These are phyloP conservation scores for Sequoiadendron giganteum DNA, from an alignment of 75 land plant species.

Conservation along the genomic window DNA sequence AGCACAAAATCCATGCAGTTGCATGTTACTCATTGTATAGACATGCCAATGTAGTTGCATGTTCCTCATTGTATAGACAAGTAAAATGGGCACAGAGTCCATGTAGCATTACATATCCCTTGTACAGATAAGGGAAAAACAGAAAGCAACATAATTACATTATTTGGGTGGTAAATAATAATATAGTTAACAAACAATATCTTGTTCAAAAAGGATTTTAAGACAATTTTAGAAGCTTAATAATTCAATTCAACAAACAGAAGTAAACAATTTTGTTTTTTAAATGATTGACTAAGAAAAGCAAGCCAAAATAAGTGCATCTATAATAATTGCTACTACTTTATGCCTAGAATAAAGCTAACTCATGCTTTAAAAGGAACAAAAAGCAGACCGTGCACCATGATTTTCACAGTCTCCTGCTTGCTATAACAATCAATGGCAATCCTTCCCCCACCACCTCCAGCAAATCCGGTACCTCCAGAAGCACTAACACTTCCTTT, in stretches of 20 bases:
- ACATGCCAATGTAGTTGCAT: not conserved
- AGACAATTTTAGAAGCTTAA: not conserved
- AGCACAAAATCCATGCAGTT: not conserved
- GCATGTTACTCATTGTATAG: not conserved
- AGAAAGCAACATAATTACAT: not conserved
- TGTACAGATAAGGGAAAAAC: not conserved
- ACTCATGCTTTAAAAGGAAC: not conserved
- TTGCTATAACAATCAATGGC: conserved; percentile 60
- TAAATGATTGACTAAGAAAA: not conserved
- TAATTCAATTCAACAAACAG: not conserved
- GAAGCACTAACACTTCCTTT: conserved; percentile 84
- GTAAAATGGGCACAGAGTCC: not conserved
- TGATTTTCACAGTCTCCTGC: conserved; percentile 11
- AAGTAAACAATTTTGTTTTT: not conserved
- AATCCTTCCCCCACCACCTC: conserved; percentile 97
- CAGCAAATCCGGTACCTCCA: conserved; percentile 89
- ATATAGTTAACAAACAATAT: not conserved
- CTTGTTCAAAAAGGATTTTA: not conserved
- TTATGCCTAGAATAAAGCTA: not conserved
- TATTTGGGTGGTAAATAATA: not conserved
- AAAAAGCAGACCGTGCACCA: conserved; percentile 13
- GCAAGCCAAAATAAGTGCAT: not conserved
- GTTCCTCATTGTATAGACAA: not conserved
- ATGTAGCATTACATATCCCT: not conserved
- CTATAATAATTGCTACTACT: not conserved